Evolutionary conservation across 495 filamentous ascomycete genomes (phyloP).

Genomic region (Margaritispora aquatica): DNA sequence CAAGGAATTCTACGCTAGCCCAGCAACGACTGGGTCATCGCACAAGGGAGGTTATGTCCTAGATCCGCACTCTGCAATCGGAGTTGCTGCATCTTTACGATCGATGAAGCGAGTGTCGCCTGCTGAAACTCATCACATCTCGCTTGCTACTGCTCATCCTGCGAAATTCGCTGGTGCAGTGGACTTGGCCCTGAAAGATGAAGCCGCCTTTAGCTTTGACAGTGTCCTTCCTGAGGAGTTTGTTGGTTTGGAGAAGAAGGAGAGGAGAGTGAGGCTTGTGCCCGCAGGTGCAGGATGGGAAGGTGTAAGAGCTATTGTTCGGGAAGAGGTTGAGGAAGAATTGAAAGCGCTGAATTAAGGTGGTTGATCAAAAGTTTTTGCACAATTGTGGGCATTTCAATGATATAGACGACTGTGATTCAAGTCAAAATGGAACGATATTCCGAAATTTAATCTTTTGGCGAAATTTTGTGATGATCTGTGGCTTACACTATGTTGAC

Average conservation of each 20-base stretch:
- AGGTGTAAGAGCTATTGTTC: conserved; percentile 48
- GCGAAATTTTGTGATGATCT: too few species aligned
- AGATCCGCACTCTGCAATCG: conserved; percentile 88
- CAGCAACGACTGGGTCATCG: conserved; percentile 6
- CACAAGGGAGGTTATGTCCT: conserved; percentile 63
- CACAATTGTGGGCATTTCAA: background rate
- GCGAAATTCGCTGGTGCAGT: conserved; percentile 87
- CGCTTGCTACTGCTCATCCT: conserved; percentile 86
- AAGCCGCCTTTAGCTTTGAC: conserved; percentile 63
- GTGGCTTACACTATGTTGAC: too few species aligned
- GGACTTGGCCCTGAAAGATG: conserved; percentile 59
- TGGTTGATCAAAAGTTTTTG: background rate
- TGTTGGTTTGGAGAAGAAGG: conserved; percentile 59
- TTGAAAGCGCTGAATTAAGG: conserved; percentile 5
- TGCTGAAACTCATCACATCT: conserved; percentile 55
- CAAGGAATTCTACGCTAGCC: conserved; percentile 49
- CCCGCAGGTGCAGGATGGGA: conserved; percentile 45
- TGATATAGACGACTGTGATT: background rate
- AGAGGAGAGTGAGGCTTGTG: conserved; percentile 51
- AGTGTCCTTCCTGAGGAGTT: conserved; percentile 74
- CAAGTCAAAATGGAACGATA: background rate
- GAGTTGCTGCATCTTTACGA: conserved; percentile 63
- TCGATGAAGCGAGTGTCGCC: conserved; percentile 45
- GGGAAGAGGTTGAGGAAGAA: conserved; percentile 43
- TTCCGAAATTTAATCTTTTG: too few species aligned